Evolutionary conservation across 2,329 filamentous ascomycete species (phyloP).

Genomic region (Arachnomyces sp.): DNA sequence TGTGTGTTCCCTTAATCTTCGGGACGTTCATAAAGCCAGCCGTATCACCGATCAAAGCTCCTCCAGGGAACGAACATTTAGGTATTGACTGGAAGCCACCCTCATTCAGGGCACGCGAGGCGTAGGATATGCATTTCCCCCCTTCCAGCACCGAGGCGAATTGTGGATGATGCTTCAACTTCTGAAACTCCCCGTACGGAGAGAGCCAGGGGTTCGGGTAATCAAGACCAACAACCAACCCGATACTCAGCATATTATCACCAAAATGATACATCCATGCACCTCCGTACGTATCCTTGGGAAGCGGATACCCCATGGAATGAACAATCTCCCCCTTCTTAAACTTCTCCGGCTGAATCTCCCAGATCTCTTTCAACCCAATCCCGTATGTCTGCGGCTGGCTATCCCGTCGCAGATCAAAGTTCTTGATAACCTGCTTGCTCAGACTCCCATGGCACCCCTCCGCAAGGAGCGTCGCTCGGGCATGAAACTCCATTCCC

Average conservation of each 20-base stretch:
- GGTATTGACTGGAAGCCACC: constrained; percentile 97
- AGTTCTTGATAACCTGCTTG: constrained; percentile 93
- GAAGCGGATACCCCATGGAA: constrained; percentile 85
- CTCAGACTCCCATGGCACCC: constrained; percentile 92
- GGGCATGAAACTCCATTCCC: constrained; percentile 96
- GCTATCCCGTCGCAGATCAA: constrained; percentile 78
- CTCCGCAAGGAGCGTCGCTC: constrained; percentile 85
- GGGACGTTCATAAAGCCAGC: constrained; percentile 96
- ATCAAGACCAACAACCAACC: constrained; percentile 86
- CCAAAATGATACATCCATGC: constrained; percentile 99
- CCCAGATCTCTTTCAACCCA: constrained; percentile 96
- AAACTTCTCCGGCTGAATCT: constrained; percentile 88
- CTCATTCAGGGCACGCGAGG: constrained; percentile 82
- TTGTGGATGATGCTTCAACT: constrained; percentile 94
- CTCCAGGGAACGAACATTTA: constrained; percentile 92
- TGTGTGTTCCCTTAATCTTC: constrained; percentile 98
- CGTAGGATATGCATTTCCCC: constrained; percentile 96
- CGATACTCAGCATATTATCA: constrained; percentile 88
- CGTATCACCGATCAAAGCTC: constrained; percentile 90
- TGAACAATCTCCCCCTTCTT: constrained; percentile 77
- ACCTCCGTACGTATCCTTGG: constrained; percentile 85
- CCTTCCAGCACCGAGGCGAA: constrained; percentile 83
- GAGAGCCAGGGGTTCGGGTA: constrained; percentile 96
- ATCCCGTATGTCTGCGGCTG: constrained; percentile 93
- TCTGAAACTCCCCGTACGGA: constrained; percentile 94